These are phyloP conservation scores for Symbiodinium pilosum DNA, from an alignment of 73 alveolate genomes.

Conservation along the genomic window DNA sequence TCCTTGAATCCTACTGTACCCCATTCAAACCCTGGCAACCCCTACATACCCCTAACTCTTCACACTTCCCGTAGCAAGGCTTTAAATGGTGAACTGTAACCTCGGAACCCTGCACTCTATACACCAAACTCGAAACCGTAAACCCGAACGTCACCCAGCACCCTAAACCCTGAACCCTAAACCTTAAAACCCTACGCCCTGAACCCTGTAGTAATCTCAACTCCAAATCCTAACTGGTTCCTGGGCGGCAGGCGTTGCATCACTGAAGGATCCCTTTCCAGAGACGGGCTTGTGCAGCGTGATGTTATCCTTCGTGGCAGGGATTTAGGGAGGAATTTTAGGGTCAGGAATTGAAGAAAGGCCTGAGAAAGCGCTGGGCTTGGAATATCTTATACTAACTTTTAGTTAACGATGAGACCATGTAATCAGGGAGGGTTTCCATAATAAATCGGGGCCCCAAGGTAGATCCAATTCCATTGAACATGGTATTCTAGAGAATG, in stretches of 20 bases:
- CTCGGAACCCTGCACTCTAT: neutral
- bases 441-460: no score
- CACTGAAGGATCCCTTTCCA: neutral
- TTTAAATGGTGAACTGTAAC: neutral
- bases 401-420: no score
- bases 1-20: no score
- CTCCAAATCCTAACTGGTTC: neutral
- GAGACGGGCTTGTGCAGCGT: conserved; percentile 23
- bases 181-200: neutral
- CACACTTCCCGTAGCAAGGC: neutral
- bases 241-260: neutral
- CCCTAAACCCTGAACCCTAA: neutral
- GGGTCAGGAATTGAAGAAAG: no score
- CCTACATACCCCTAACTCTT: no score
- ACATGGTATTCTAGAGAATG: no score
- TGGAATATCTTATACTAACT: no score
- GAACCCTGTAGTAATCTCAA: neutral
- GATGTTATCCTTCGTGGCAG: neutral
- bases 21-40: no score
- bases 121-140: neutral
- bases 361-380: neutral
- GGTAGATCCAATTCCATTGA: no score
- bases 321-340: neutral
- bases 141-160: neutral
- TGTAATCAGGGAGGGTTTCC: no score